Base-by-base conservation (phyloP, 306 rosid species). In the Ochetophila trinervis region DNA sequence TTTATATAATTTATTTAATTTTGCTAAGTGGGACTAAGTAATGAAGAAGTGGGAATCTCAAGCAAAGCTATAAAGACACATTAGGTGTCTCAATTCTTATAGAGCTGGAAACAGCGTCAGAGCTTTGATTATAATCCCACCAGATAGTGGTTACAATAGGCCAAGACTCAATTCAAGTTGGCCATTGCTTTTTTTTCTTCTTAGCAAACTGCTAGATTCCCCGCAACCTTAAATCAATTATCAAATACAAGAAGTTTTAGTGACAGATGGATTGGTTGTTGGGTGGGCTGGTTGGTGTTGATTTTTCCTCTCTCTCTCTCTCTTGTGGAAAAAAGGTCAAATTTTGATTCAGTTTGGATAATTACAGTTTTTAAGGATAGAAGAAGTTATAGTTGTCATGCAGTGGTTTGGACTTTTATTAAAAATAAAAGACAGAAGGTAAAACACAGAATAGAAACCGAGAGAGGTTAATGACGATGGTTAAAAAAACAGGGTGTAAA, bases 91-190 rank as follows among this genome's bases (percentile, higher is more conserved):
- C 11, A 7, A 37, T 3, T 37, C 11, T 37, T 37, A 37, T 37
- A 37, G 44, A 11, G 44, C 44, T 37, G 44, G 44, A 37, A 37
- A 17, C 34, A 24, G 17, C 30, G n/a, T 42, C 30, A 32, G 11
- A 57, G 27, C 34, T n/a, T 15, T 32, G 34, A 57, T 27, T 16
- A 27, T 27, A 57, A 57, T 37, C 17, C 44, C 18, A 57, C 42
- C 42, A 30, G 62, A 16, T 42, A 57, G 44, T 32, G 62, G 44
- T 57, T 57, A 57, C 16, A 56, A n/a, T n/a, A 56, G 36, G 36
- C 30, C 8, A 32, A 30, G 19, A 57, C 17, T 57, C 42, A 27
- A 5, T 19, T 57, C 17, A 57, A 42, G 62, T 40, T 7, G 18
- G 45, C 45, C 45, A 40, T 10, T 8, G 45, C 32, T 27, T 2